Conservation (phyloP, 148 eudicot species). For the Arctostaphylos glauca region DNA sequence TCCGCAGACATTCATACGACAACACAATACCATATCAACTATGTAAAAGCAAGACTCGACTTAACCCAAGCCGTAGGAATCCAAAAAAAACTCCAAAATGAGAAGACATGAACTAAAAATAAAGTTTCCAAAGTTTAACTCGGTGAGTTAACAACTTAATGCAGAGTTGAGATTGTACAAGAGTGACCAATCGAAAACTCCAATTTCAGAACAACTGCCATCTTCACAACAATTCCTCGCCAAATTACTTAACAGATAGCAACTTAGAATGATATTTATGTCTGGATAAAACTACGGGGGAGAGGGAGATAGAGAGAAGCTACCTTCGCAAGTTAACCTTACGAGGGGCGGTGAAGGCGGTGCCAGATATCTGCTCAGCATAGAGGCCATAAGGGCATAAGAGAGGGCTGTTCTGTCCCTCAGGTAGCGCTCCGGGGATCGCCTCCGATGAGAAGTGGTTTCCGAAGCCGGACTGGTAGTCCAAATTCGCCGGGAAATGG, state of each 20-base stretch:
- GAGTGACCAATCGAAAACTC: not conserved
- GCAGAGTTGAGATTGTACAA: too few species aligned
- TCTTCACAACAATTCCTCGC: not conserved
- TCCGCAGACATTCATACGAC: too few species aligned
- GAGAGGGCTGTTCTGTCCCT: slow-evolving; percentile 80
- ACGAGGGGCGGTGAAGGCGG: slow-evolving; percentile 93
- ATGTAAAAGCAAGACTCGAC: too few species aligned
- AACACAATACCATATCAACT: too few species aligned
- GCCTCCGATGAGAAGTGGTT: slow-evolving; percentile 91
- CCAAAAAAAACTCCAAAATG: too few species aligned
- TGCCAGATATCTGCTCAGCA: slow-evolving; percentile 96
- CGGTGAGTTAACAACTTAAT: too few species aligned
- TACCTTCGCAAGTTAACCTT: slow-evolving; percentile 79
- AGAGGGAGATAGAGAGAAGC: too few species aligned
- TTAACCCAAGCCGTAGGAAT: too few species aligned
- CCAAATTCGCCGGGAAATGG: slow-evolving; percentile 37
- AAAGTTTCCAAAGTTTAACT: too few species aligned
- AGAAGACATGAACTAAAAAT: too few species aligned
- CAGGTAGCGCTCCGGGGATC: slow-evolving; percentile 75
- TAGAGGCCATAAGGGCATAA: slow-evolving; percentile 84
- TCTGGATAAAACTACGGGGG: too few species aligned
- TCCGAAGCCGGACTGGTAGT: slow-evolving; percentile 74
- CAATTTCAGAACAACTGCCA: not conserved
- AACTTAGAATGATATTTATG: not conserved
- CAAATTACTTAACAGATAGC: not conserved